Percentiles rank a stretch among this genome's conserved stretches.
These are phyloP conservation scores for Heterobasidion irregulare DNA, from an alignment of 1,284 basidiomycete species.

Conservation along the genomic window DNA sequence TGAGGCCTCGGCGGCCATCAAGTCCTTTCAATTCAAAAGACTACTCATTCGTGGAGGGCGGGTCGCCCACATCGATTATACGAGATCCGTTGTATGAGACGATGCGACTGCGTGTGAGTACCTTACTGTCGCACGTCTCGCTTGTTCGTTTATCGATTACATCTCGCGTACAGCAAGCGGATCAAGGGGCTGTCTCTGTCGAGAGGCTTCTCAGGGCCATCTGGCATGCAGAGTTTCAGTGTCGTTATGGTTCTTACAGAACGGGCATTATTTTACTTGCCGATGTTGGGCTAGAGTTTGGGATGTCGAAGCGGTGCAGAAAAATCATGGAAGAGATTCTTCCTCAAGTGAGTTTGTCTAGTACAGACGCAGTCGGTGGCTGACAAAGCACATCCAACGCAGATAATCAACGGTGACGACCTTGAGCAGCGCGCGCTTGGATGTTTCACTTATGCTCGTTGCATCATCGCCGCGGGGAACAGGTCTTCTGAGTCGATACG, in stretches of 20 bases:
- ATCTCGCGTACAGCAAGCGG: conserved; percentile 23
- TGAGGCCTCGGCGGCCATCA: conserved; percentile 50
- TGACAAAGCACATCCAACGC: neutral
- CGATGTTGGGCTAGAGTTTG: conserved; percentile 68
- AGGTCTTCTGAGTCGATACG: conserved; percentile 34
- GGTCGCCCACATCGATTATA: conserved; percentile 37
- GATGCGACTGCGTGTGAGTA: conserved; percentile 50
- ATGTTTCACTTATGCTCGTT: conserved; percentile 64
- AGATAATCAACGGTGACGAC: conserved; percentile 67
- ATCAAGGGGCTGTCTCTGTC: conserved; percentile 53
- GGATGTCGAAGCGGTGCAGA: conserved; percentile 56
- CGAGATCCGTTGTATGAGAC: conserved; percentile 54
- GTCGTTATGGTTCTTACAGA: conserved; percentile 56
- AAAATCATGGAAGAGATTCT: conserved; percentile 66
- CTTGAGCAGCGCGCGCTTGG: conserved; percentile 68
- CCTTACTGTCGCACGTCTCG: neutral
- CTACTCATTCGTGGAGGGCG: conserved; percentile 35
- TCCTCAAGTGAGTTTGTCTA: conserved; percentile 49
- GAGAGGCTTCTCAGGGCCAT: conserved; percentile 61
- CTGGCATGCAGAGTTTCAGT: conserved; percentile 75
- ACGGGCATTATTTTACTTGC: conserved; percentile 62
- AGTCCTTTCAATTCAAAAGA: conserved; percentile 41
- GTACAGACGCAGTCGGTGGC: neutral
- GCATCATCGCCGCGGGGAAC: conserved; percentile 44
- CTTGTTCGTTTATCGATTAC: neutral